A percentile compares a stretch with the other conserved stretches of the same genome.
Conservation (phyloP, 257 asterid genomes). For the Plantago major region DNA sequence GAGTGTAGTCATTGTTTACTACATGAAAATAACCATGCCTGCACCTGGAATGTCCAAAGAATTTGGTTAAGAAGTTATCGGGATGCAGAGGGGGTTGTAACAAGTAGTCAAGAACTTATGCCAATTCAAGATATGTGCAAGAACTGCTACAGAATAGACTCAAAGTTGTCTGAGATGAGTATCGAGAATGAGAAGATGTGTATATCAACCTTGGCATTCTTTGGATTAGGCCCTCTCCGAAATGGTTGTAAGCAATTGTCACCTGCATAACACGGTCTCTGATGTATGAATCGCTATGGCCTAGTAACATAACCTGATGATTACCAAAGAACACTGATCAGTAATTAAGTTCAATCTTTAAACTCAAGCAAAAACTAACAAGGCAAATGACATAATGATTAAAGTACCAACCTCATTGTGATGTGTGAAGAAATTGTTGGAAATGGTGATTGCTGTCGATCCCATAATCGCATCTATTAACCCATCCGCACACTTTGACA, state of each 20-base stretch:
- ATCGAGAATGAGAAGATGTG: too few relatives aligned
- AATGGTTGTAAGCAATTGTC: conserved; percentile 48
- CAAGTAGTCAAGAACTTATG: background rate
- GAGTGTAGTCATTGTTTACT: conserved; percentile 90
- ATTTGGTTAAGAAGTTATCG: too few relatives aligned
- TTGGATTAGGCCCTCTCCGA: conserved; percentile 43
- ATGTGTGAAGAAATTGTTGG: conserved; percentile 77
- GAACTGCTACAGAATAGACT: too few relatives aligned
- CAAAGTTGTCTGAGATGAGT: too few relatives aligned
- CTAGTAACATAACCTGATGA: conserved; percentile 36
- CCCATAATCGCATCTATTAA: conserved; percentile 85
- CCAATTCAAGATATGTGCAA: too few relatives aligned
- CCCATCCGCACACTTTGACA: conserved; percentile 79
- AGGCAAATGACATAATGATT: background rate
- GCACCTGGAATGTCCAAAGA: conserved; percentile 48
- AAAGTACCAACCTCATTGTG: conserved; percentile 64
- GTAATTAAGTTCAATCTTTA: background rate
- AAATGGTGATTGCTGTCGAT: conserved; percentile 84
- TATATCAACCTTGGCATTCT: conserved; percentile 40
- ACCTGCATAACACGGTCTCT: conserved; percentile 45
- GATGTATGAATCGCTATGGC: conserved; percentile 37
- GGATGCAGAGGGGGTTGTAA: background rate
- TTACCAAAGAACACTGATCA: background rate
- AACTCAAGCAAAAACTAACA: background rate
- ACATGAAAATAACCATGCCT: conserved; percentile 92